Evolutionary conservation across 176 grass and related monocot genomes (phyloP).

Genomic region (Hordeum marinum): DNA sequence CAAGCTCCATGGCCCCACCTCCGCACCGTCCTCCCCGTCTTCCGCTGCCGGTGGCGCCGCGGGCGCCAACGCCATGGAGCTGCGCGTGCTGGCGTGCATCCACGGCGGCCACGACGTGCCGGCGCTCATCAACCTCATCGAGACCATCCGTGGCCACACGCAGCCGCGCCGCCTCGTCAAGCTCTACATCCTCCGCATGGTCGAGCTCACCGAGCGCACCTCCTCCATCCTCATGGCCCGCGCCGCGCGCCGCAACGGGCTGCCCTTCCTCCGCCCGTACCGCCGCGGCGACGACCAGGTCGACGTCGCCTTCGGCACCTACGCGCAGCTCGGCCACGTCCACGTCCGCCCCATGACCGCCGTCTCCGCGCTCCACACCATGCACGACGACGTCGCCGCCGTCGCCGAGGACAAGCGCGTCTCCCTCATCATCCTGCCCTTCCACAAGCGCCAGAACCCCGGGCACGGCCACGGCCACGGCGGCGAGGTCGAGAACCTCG

Average conservation of each 20-base stretch:
- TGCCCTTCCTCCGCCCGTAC: slow-evolving; percentile 40
- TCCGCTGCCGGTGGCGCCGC: not conserved
- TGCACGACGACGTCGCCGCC: slow-evolving; percentile 73
- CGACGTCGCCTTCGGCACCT: slow-evolving; percentile 70
- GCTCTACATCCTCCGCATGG: slow-evolving; percentile 82
- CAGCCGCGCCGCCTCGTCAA: slow-evolving; percentile 51
- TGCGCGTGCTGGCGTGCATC: slow-evolving; percentile 72
- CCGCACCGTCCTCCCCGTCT: slow-evolving; percentile 44
- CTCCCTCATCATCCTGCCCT: slow-evolving; percentile 64
- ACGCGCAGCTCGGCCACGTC: slow-evolving; percentile 69
- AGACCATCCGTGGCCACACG: slow-evolving; percentile 60
- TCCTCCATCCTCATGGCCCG: slow-evolving; percentile 82
- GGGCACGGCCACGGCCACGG: not conserved
- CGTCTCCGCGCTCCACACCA: slow-evolving; percentile 73
- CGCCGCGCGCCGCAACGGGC: slow-evolving; percentile 52
- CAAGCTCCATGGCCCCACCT: slow-evolving; percentile 43
- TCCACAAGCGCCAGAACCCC: slow-evolving; percentile 48
- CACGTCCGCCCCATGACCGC: slow-evolving; percentile 63
- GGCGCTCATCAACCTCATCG: slow-evolving; percentile 73
- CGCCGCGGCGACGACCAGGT: slow-evolving; percentile 33
- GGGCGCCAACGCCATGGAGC: slow-evolving; percentile 27
- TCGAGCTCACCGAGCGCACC: slow-evolving; percentile 83
- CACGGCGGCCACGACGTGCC: slow-evolving; percentile 59
- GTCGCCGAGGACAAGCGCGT: slow-evolving; percentile 78
- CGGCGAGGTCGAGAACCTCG: slow-evolving; percentile 43